phyloP scores from a whole-genome alignment of 2,329 filamentous ascomycete genomes.

The Sporothrix luriei region DNA sequence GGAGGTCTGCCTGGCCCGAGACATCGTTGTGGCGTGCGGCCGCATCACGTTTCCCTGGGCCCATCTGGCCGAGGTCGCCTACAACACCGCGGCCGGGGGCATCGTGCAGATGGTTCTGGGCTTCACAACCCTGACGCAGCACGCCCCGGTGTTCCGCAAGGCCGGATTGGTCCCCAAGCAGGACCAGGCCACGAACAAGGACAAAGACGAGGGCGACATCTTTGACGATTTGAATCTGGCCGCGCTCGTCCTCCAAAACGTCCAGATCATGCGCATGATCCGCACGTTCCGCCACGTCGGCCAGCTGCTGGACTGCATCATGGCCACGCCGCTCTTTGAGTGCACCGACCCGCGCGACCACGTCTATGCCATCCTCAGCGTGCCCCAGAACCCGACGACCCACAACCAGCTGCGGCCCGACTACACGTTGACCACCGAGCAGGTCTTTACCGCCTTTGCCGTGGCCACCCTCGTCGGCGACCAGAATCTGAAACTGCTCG shows the following conservation, averaged over 20 bases:
- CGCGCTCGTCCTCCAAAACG: slow-evolving; percentile 5
- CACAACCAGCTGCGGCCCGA: slow-evolving; percentile 5
- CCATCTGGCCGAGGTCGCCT: slow-evolving; percentile 14
- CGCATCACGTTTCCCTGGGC: slow-evolving; percentile 16
- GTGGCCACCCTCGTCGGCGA: slow-evolving; percentile 19
- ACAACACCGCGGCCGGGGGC: not conserved
- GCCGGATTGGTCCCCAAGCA: too few relatives aligned
- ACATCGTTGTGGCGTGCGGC: not conserved
- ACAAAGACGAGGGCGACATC: not conserved
- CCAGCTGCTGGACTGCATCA: slow-evolving; percentile 20
- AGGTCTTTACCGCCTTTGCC: not conserved
- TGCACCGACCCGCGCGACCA: slow-evolving; percentile 16
- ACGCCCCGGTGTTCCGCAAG: not conserved
- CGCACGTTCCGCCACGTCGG: slow-evolving; percentile 19
- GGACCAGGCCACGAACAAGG: too few relatives aligned
- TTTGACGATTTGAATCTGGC: not conserved
- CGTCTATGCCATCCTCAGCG: not conserved
- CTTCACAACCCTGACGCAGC: not conserved
- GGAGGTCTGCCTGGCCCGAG: slow-evolving; percentile 18
- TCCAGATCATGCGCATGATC: slow-evolving; percentile 24
- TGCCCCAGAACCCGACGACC: not conserved
- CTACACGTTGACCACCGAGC: not conserved
- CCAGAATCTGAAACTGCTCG: slow-evolving; percentile 15
- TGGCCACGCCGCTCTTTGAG: slow-evolving; percentile 20
- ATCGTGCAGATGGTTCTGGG: not conserved